Evolutionary conservation across 768 basidiomycete species (phyloP), one percentile per base, ranked within the genome.

Genomic region (Collybia mongolica): DNA sequence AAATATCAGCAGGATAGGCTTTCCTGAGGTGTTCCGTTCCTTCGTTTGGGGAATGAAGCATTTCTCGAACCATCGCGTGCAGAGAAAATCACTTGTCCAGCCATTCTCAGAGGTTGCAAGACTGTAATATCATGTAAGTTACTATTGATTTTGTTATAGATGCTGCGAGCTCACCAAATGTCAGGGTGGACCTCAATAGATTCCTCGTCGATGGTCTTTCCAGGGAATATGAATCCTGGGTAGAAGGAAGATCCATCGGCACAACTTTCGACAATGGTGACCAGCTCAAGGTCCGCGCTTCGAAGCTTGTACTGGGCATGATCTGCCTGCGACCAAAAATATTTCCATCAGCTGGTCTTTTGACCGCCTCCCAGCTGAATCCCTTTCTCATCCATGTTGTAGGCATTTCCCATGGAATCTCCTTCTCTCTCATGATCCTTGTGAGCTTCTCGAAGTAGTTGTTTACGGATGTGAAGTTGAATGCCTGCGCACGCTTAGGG

Each of bases 71-170:
- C 75, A 76, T n/a, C 63, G 47, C 1, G 36, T 22, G 29, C 65
- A 62, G 6, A 75, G 40, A 3, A 54, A 51, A 41, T 72, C 58
- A 53, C 68, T 60, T 6, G 69, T 74, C 74, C 73, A 76, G 1
- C 75, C 74, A 53, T 69, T 74, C n/a, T 54, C 44, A 2, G 69
- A 70, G 15, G 46, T 54, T 2, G 58, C 56, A 38, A 73, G 57
- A 26, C 71, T 74, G 26, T 1, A 49, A 20, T 18, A 41, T 14
- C 3, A 22, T 12, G 24, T 24, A 19, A 8, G 24, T 26, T 3
- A 3, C 24, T 26, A 26, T 26, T 26, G 24, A 26, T n/a, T n/a
- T n/a, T n/a, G n/a, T 39, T 15, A 39, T n/a, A 39, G 20, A n/a
- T 20, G 11, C 17, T 39, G 6, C 4, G 24, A 19, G 19, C 19